phyloP scores from a whole-genome alignment of 371 early-diverging fungal species.

The Actinomortierella wolfii region DNA sequence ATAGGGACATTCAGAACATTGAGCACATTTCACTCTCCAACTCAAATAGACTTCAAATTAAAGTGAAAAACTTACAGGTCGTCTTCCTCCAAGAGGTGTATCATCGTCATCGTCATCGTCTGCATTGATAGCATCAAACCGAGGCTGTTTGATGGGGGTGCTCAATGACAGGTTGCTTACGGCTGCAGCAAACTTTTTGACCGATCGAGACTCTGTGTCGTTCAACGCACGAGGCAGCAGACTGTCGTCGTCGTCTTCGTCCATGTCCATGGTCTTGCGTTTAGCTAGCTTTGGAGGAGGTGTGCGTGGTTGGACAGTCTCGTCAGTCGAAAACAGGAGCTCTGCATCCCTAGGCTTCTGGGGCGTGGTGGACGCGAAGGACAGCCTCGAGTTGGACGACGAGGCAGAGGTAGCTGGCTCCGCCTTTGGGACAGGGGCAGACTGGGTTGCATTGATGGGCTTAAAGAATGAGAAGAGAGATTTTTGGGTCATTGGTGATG shows the following conservation, averaged over 20 bases:
- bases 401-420: conserved; percentile 1
- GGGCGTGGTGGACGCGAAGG: conserved; percentile 13
- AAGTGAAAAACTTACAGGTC: conserved; percentile 23
- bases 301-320: conserved; percentile 6
- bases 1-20: neutral
- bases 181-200: conserved; percentile 42
- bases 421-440: conserved; percentile 15
- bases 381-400: conserved; percentile 4
- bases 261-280: conserved; percentile 29
- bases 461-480: conserved; percentile 52
- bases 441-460: neutral
- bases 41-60: too few species aligned
- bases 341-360: neutral
- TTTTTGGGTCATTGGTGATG: conserved; percentile 49
- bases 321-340: conserved; percentile 28
- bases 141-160: conserved; percentile 16
- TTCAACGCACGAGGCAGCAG: neutral
- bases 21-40: too few species aligned
- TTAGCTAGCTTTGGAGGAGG: conserved; percentile 5
- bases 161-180: conserved; percentile 28
- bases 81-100: conserved; percentile 7
- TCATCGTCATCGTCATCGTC: neutral
- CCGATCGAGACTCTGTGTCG: conserved; percentile 17
- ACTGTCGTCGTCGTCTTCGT: conserved; percentile 8
- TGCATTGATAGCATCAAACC: conserved; percentile 6